These are phyloP conservation scores for Microbotryomycetes sp. DNA, from an alignment of 1,284 basidiomycete genomes.

Conservation along the genomic window DNA sequence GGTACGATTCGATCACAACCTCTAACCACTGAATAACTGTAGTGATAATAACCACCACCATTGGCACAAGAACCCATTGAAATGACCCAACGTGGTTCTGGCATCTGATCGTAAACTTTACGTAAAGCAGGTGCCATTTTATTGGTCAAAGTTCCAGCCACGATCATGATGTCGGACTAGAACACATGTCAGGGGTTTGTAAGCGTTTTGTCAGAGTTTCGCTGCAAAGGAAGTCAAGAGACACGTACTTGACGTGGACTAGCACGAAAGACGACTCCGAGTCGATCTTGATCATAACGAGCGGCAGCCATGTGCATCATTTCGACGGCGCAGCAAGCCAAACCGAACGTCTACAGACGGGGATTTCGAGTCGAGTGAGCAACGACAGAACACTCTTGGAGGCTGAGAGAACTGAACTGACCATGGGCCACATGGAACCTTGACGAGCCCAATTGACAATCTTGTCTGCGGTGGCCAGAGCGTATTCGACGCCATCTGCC, in stretches of 20 bases:
- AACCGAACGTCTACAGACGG: conserved; percentile 53
- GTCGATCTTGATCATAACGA: conserved; percentile 95
- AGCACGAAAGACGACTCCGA: conserved; percentile 97
- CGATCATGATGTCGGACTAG: conserved; percentile 99
- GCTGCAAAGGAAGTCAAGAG: not conserved
- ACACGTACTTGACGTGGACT: conserved; percentile 60
- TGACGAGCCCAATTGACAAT: conserved; percentile 96
- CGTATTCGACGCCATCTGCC: conserved; percentile 65
- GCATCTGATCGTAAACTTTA: conserved; percentile 91
- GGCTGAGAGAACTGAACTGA: conserved; percentile 1
- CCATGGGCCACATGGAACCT: conserved; percentile 99
- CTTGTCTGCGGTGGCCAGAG: conserved; percentile 92
- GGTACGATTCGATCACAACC: conserved; percentile 99
- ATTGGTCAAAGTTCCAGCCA: conserved; percentile 97
- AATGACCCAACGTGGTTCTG: conserved; percentile 78
- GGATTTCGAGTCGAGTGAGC: no score
- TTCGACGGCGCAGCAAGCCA: conserved; percentile 98
- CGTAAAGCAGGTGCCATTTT: conserved; percentile 98
- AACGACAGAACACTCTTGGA: not conserved
- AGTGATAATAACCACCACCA: conserved; percentile 93
- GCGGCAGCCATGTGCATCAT: conserved; percentile 89
- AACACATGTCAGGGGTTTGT: not conserved
- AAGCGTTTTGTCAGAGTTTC: not conserved
- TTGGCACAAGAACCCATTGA: conserved; percentile 99
- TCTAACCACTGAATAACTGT: conserved; percentile 93